These are phyloP conservation scores for Halteria grandinella DNA, from an alignment of 73 alveolate species.

Conservation along the genomic window DNA sequence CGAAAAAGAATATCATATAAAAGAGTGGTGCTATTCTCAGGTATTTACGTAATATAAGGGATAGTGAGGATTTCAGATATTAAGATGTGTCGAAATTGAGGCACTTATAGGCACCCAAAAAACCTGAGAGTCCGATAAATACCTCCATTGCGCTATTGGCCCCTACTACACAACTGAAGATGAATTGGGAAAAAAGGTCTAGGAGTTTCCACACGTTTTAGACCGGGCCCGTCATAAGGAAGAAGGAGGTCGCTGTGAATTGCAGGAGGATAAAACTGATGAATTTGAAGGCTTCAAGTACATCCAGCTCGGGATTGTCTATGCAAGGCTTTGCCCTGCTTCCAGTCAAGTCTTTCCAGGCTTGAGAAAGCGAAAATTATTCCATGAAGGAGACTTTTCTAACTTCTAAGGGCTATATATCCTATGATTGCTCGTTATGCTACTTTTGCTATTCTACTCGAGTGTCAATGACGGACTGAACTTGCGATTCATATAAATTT, in stretches of 20 bases:
- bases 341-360: too few species aligned
- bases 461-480: too few species aligned
- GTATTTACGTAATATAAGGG: constrained; percentile 21
- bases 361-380: too few species aligned
- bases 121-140: constrained; percentile 28
- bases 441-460: too few species aligned
- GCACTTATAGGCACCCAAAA: constrained; percentile 36
- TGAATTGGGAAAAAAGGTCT: constrained; percentile 9
- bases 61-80: constrained; percentile 24
- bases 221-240: constrained; percentile 39
- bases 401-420: too few species aligned
- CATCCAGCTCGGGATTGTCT: constrained; percentile 43
- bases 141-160: constrained; percentile 28
- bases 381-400: too few species aligned
- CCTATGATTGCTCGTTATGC: too few species aligned
- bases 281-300: constrained; percentile 40
- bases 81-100: background rate
- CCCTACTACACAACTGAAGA: constrained; percentile 15
- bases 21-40: constrained; percentile 38
- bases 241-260: constrained; percentile 36
- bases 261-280: constrained; percentile 2
- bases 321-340: constrained; percentile 22
- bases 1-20: constrained; percentile 49
- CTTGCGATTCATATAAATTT: too few species aligned
- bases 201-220: constrained; percentile 38